Conservation (phyloP, 1,284 basidiomycete species). For the Melanopsichium pennsylvanicum region DNA sequence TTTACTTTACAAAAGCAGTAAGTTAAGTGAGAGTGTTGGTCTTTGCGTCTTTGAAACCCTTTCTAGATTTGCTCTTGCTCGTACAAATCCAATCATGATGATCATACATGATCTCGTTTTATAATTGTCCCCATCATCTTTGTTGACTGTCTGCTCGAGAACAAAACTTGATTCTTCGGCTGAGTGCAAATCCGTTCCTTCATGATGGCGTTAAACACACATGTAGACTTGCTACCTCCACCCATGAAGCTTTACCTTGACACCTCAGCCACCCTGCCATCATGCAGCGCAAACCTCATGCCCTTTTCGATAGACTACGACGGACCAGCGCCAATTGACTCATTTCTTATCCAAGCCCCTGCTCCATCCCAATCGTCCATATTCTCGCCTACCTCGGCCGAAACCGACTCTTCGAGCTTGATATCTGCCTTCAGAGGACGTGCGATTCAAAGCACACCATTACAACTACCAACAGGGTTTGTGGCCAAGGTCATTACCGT, state of each 20-base stretch:
- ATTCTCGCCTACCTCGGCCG: background rate
- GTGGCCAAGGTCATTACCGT: constrained; percentile 22
- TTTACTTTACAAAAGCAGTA: background rate
- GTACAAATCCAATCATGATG: too few species aligned
- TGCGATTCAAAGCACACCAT: constrained; percentile 32
- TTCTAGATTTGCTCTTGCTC: too few species aligned
- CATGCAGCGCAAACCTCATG: constrained; percentile 45
- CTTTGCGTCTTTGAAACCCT: constrained; percentile 5
- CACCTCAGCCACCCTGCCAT: background rate
- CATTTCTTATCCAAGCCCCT: constrained; percentile 33
- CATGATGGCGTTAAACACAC: constrained; percentile 3
- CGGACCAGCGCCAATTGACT: constrained; percentile 42
- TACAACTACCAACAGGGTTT: constrained; percentile 27
- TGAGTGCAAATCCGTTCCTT: too few species aligned
- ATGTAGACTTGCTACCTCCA: constrained; percentile 18
- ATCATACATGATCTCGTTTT: too few species aligned
- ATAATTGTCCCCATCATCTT: too few species aligned
- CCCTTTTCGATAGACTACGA: constrained; percentile 49
- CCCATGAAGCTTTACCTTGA: constrained; percentile 15
- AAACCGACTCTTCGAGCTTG: constrained; percentile 6
- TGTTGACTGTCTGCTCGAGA: too few species aligned
- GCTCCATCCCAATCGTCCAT: background rate
- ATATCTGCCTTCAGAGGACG: constrained; percentile 38
- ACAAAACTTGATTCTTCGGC: too few species aligned
- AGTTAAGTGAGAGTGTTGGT: constrained; percentile 12